phyloP scores from a whole-genome alignment of 768 basidiomycete species.

The Leccinum broughii region DNA sequence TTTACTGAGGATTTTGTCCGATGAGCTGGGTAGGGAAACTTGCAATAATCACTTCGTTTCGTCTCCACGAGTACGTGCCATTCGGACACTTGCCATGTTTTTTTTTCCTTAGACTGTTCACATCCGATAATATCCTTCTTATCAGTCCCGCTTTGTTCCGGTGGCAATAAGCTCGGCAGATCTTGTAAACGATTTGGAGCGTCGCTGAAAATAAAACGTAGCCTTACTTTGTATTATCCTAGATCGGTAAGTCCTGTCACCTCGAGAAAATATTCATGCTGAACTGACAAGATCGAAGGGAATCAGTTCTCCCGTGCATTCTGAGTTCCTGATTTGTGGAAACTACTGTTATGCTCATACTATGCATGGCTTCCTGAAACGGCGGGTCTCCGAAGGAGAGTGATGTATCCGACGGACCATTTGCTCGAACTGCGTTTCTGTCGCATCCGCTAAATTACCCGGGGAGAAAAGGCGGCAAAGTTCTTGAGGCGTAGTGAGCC shows the following conservation, averaged over 20 bases:
- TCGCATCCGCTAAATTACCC: neutral
- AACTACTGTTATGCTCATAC: neutral
- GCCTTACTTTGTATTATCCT: neutral
- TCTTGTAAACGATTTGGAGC: constrained; percentile 5
- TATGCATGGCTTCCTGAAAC: neutral
- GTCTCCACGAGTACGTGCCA: neutral
- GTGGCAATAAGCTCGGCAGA: constrained; percentile 21
- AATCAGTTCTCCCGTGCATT: neutral
- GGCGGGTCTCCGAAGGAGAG: neutral
- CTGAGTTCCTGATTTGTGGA: no score
- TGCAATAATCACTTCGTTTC: constrained; percentile 7
- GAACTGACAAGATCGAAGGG: neutral
- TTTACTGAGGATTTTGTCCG: constrained; percentile 2
- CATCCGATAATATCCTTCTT: constrained; percentile 2
- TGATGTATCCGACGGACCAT: constrained; percentile 5
- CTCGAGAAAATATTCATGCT: neutral
- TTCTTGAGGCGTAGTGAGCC: neutral
- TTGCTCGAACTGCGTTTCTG: neutral
- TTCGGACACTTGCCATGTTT: neutral
- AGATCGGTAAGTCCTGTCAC: neutral
- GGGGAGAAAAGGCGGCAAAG: neutral
- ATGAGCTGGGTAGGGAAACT: neutral
- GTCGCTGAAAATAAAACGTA: constrained; percentile 4
- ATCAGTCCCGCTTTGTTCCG: constrained; percentile 12
- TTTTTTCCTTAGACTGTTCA: neutral